Percentiles rank a stretch among this genome's conserved stretches.
Conservation (phyloP, 495 filamentous ascomycete genomes). For the Aspergillus heteromorphus region DNA sequence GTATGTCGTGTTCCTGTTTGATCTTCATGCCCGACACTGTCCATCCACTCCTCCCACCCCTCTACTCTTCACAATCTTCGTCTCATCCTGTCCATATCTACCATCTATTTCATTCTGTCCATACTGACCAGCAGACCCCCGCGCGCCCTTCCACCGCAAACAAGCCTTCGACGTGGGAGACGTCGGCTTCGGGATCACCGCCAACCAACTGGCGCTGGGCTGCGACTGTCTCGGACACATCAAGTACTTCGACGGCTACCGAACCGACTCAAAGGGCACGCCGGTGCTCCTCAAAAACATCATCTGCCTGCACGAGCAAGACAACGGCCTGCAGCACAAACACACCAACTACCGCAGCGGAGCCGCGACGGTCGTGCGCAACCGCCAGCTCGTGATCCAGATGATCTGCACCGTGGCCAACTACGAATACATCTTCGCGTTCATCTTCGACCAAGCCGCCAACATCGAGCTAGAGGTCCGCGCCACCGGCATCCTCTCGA, state of each 20-base stretch:
- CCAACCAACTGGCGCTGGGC: conserved; percentile 63
- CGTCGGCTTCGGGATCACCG: conserved; percentile 58
- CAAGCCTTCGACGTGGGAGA: conserved; percentile 72
- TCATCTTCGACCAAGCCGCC: conserved; percentile 80
- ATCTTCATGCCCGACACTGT: too few relatives aligned
- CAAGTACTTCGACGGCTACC: conserved; percentile 58
- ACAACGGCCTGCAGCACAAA: conserved; percentile 63
- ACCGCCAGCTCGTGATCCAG: conserved; percentile 60
- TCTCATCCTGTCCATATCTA: too few relatives aligned
- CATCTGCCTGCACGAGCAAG: conserved; percentile 66
- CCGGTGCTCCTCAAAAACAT: conserved; percentile 52
- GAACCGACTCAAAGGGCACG: conserved; percentile 49
- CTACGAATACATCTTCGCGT: conserved; percentile 83
- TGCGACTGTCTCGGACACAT: conserved; percentile 67
- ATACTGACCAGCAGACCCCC: conserved; percentile 48
- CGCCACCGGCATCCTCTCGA: conserved; percentile 83
- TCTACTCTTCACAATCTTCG: too few relatives aligned
- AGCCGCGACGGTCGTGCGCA: conserved; percentile 55
- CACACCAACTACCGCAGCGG: conserved; percentile 64
- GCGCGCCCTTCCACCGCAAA: conserved; percentile 63
- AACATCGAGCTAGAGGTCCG: conserved; percentile 79
- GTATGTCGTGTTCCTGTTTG: too few relatives aligned
- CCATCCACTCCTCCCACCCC: background rate
- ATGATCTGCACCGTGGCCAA: conserved; percentile 76
- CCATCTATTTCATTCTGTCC: too few relatives aligned